Conservation (phyloP, 1,284 basidiomycete species). For the Boletus albobrunnescens region DNA sequence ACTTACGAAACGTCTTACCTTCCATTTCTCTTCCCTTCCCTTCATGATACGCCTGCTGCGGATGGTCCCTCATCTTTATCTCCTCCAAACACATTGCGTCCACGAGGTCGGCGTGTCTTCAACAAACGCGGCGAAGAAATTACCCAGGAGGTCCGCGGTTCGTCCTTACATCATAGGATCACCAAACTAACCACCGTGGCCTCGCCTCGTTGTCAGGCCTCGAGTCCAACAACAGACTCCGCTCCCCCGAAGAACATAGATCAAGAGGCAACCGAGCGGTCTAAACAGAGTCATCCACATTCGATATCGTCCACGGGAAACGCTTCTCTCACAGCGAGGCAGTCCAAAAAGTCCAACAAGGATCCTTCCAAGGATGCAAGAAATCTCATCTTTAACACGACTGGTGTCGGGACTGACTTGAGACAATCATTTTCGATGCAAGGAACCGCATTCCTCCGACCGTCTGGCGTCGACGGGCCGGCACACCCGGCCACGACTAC, state of each 20-base stretch:
- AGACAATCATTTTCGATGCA: constrained; percentile 25
- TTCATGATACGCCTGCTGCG: constrained; percentile 26
- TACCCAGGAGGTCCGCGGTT: constrained; percentile 24
- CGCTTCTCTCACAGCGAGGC: constrained; percentile 26
- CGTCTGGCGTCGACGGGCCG: constrained; percentile 20
- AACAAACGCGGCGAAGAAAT: constrained; percentile 41
- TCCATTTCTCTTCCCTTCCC: constrained; percentile 59
- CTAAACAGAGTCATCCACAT: constrained; percentile 17
- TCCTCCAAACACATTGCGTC: constrained; percentile 32
- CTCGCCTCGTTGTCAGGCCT: constrained; percentile 22
- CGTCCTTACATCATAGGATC: constrained; percentile 23
- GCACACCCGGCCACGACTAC: constrained; percentile 9
- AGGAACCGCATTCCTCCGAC: constrained; percentile 19
- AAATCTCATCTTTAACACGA: constrained; percentile 48
- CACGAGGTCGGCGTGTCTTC: constrained; percentile 44
- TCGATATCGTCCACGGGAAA: constrained; percentile 18
- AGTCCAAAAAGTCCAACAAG: constrained; percentile 18
- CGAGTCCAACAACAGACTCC: constrained; percentile 12
- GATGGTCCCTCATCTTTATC: constrained; percentile 37
- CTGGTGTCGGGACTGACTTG: constrained; percentile 45
- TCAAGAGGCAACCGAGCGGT: constrained; percentile 13
- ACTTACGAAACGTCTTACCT: constrained; percentile 66
- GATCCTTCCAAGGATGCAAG: constrained; percentile 43
- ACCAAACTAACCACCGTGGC: constrained; percentile 15
- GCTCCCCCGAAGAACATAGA: constrained; percentile 7